A percentile compares a stretch with the other conserved stretches of the same genome.
Conservation (phyloP, 768 basidiomycete species). For the Serendipita sp. region DNA sequence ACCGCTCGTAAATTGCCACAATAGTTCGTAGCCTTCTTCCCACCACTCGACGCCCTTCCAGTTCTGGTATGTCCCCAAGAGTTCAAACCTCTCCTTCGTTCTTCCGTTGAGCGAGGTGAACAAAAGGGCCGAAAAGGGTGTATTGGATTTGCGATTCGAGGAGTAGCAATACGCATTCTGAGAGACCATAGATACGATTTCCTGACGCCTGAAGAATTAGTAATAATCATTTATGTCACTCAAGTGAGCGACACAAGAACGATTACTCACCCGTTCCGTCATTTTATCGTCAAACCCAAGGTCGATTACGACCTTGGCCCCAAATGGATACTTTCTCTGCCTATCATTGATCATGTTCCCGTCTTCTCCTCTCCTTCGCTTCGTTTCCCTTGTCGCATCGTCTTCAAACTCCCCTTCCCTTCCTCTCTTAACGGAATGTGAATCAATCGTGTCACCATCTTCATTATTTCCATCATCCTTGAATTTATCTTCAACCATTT, state of each 20-base stretch:
- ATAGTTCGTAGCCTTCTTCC: constrained; percentile 50
- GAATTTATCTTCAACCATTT: constrained; percentile 12
- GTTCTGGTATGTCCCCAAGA: constrained; percentile 49
- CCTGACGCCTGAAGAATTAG: constrained; percentile 38
- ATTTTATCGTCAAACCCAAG: constrained; percentile 87
- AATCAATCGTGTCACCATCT: constrained; percentile 9
- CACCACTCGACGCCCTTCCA: constrained; percentile 82
- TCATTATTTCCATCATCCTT: too few species aligned
- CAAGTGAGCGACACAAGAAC: constrained; percentile 7
- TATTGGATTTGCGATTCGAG: constrained; percentile 56
- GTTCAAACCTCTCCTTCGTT: constrained; percentile 48
- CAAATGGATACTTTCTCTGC: constrained; percentile 24
- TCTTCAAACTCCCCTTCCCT: constrained; percentile 15
- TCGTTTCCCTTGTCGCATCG: constrained; percentile 7
- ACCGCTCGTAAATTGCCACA: constrained; percentile 32
- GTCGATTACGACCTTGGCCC: constrained; percentile 66
- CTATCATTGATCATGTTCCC: constrained; percentile 18
- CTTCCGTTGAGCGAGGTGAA: constrained; percentile 70
- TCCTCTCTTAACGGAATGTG: constrained; percentile 9
- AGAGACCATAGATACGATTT: constrained; percentile 74
- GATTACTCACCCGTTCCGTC: constrained; percentile 65
- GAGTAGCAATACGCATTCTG: constrained; percentile 90
- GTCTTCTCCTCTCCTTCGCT: background rate
- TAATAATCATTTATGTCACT: too few species aligned
- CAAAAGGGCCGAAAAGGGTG: constrained; percentile 55